Percentiles rank a stretch among this genome's conserved stretches.
Conservation (phyloP, 2,329 filamentous ascomycete genomes). For the Aspergillus viridinutans region DNA sequence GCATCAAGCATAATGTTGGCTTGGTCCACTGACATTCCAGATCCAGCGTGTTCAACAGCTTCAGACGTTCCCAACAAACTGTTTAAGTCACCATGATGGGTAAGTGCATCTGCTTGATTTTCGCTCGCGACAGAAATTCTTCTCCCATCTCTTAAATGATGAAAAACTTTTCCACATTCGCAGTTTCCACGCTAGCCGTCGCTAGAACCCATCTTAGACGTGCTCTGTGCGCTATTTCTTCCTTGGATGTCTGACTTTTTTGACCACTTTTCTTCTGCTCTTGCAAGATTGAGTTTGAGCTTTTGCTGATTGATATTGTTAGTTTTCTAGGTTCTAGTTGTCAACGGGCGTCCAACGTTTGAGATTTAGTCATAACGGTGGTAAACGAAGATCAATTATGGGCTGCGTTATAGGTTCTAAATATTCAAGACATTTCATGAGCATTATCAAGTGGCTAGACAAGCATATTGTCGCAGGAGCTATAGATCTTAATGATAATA, state of each 20-base stretch:
- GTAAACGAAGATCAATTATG: too few species aligned
- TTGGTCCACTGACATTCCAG: not conserved
- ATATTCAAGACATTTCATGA: not conserved
- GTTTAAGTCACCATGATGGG: not conserved
- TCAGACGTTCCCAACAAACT: not conserved
- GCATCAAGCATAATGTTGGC: constrained; percentile 4
- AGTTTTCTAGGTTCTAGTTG: not conserved
- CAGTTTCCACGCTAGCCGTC: constrained; percentile 16
- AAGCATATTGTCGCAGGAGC: not conserved
- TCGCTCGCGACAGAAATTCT: not conserved
- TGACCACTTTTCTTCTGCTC: not conserved
- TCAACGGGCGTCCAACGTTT: not conserved
- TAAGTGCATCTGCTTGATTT: not conserved
- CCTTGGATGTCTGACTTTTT: constrained; percentile 13
- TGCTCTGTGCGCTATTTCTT: constrained; percentile 13
- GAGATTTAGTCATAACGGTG: too few species aligned
- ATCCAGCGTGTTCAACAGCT: not conserved
- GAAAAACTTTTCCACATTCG: constrained; percentile 14
- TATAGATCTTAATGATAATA: not conserved
- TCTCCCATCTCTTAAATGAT: constrained; percentile 1
- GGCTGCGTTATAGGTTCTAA: too few species aligned
- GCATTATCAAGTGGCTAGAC: not conserved
- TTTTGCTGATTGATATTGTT: not conserved
- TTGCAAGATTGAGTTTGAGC: not conserved
- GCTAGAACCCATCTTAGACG: constrained; percentile 10